Base-by-base conservation (phyloP, 1,139 yeast species). In the Blastobotrys persicus region DNA sequence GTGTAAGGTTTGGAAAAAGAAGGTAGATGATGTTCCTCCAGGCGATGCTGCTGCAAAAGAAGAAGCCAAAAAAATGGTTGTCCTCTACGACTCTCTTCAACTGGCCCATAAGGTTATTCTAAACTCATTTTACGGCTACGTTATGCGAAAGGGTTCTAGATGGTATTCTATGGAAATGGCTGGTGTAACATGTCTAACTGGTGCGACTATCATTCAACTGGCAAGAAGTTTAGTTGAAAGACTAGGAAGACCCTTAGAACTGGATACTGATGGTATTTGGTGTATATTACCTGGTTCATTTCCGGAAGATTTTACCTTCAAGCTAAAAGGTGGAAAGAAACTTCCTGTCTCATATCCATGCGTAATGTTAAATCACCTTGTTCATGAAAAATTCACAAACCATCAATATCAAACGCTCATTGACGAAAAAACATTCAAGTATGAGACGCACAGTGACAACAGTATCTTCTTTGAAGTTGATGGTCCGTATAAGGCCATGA, bases 141-240 rank as follows among this genome's bases (percentile, higher is more conserved):
- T 92, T 18, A 94, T 94, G 98, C 80, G 99, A 70, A 94, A 92
- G 63, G 99, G 98, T 32, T 91, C 98, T 0, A 78, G 99, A 55
- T 94, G 99, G 99, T 94, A 91, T 63, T 92, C 98, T 0, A 91
- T 94, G 95, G 98, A 92, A 68, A 94, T 94, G 98, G 99, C 98
- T 0, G 99, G 98, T 55, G 95, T 94, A 14, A 94, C 99, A 0
- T 94, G 98, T 76, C 76, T 91, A 48, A 94, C 98, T 0, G 99
- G 99, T 51, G 97, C 98, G 0, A 88, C 95, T 0, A 92, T 94
- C 59, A 94, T 94, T 71, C 98, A 94, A 68, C 85, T 91, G 92
- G 99, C 98, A 0, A 76, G 98, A 56, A 74, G 85, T 1, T 73
- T 92, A 52, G 97, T 94, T n/a, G 98, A 92, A 66, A 75, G 97